Evolutionary conservation across 164 flowering plant genomes (phyloP), one percentile per base, ranked within the genome.

Genomic region (Chimonanthus praecox): DNA sequence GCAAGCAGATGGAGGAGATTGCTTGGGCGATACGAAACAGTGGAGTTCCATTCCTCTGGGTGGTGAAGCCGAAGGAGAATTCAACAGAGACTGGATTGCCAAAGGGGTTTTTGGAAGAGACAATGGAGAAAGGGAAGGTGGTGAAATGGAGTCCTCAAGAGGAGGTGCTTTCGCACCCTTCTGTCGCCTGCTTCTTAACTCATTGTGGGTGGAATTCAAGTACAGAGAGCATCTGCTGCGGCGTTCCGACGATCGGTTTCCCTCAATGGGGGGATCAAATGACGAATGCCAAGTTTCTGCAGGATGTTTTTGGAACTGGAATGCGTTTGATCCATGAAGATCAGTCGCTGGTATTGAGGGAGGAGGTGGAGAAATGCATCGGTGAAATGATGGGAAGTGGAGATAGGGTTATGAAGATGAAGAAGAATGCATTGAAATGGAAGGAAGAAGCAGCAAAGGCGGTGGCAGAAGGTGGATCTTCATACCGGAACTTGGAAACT

Each of bases 141-240:
- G 90, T 90, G 58, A 64, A 75, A 44, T 90, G 89, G 90, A 73
- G 86, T 70, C 88, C 90, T 3, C 95, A 90, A 63, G 90, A 87
- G 49, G 65, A 77, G 63, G 92, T 90, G 1, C 61, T 90, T 46
- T 77, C 75, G 3, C 96, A 90, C 74, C 82, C 89, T 4, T 83
- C 93, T 3, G 74, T 86, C 5, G 83, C 88, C 0, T 89, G 89
- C 68, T 88, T 88, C 64, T 68, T 89, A 68, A 87, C 89, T 0
- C 93, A 90, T 72, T 90, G 93, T 51, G 93, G 95, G 0, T 90
- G 95, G 95, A 89, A 89, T 76, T 90, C 93, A 2, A 62, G 92
- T 0, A 61, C 85, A 82, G 93, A 90, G 80, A 78, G 85, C 6
- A 64, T 88, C 5, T 33, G 84, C 4, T 80, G 78, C 0, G 92